Evolutionary conservation across 768 basidiomycete species (phyloP), one percentile per base, ranked within the genome.

Genomic region (Polyporus arcularius): DNA sequence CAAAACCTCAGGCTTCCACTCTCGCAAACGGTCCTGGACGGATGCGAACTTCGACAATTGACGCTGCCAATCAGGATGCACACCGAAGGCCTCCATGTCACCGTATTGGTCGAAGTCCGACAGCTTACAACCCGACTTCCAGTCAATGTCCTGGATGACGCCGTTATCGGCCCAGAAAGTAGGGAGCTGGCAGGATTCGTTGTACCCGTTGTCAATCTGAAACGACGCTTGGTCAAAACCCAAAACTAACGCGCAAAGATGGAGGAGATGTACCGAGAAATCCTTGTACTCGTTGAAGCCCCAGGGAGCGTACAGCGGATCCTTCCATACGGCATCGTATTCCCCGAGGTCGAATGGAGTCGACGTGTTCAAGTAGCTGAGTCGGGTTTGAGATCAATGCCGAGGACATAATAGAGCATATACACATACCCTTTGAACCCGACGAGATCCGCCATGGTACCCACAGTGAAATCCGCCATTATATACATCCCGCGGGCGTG

Each of bases 51-150:
- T 97, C 66, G 93, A 85, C 21, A 97, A 78, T 73, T 97, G 91
- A 81, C 95, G 94, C 70, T 96, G 85, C 90, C 87, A 94, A 76
- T 93, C 89, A 47, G 90, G 92, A 75, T 93, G 91, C 32, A 97
- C 94, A 88, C 95, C 95, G 71, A 96, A 96, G 64, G 95, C 95
- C 73, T 97, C 95, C 85, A 94, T 93, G 76, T 97, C 95, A 63
- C 95, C 95, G 67, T 90, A 97, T 62, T 96, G 94, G 74, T 97
- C 95, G 67, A 96, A 96, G 63, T 95, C 93, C 16, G 92, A 94
- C 14, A 75, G 71, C 64, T 87, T 78, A 73, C 95, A 97, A 18
- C 94, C 94, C 52, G 81, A 75, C 14, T 79, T 75, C 56, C 85
- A 75, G n/a, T 83, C 73, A 9, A 82, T 75, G 52, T 76, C 73